Evolutionary conservation across 2,329 filamentous ascomycete genomes (phyloP).

Genomic region (Colletotrichum eremochloae): DNA sequence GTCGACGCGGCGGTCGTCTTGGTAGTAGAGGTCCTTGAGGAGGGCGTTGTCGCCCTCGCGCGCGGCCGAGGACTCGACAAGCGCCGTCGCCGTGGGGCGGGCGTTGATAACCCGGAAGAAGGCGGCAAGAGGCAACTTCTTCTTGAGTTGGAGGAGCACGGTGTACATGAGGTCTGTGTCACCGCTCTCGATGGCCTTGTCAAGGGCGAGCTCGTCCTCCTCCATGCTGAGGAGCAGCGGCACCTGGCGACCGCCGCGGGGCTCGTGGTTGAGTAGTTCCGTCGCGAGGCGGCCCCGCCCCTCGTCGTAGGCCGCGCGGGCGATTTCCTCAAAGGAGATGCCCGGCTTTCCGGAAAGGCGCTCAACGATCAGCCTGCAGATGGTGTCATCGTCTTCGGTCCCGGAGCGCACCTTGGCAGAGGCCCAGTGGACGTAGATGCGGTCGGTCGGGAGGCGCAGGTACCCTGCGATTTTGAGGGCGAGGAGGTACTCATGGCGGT

Average conservation of each 20-base stretch:
- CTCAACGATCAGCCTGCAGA: slow-evolving; percentile 88
- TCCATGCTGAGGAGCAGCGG: slow-evolving; percentile 94
- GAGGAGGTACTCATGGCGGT: slow-evolving; percentile 90
- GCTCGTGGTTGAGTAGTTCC: slow-evolving; percentile 91
- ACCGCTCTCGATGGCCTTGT: slow-evolving; percentile 96
- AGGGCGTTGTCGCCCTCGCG: slow-evolving; percentile 80
- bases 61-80: slow-evolving; percentile 86
- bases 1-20: slow-evolving; percentile 91
- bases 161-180: slow-evolving; percentile 94
- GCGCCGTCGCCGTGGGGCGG: slow-evolving; percentile 85
- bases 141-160: slow-evolving; percentile 88
- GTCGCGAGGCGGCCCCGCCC: slow-evolving; percentile 91
- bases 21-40: slow-evolving; percentile 96
- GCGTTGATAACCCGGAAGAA: slow-evolving; percentile 95
- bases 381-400: slow-evolving; percentile 86
- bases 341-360: slow-evolving; percentile 89
- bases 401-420: slow-evolving; percentile 92
- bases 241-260: slow-evolving; percentile 94
- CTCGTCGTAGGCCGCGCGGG: slow-evolving; percentile 93
- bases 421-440: slow-evolving; percentile 97
- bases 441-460: slow-evolving; percentile 85
- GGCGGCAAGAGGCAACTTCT: slow-evolving; percentile 87
- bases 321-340: slow-evolving; percentile 96
- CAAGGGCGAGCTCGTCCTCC: slow-evolving; percentile 92
- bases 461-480: slow-evolving; percentile 91